Conservation (phyloP, 306 rosid genomes). For the Sindora glabra region DNA sequence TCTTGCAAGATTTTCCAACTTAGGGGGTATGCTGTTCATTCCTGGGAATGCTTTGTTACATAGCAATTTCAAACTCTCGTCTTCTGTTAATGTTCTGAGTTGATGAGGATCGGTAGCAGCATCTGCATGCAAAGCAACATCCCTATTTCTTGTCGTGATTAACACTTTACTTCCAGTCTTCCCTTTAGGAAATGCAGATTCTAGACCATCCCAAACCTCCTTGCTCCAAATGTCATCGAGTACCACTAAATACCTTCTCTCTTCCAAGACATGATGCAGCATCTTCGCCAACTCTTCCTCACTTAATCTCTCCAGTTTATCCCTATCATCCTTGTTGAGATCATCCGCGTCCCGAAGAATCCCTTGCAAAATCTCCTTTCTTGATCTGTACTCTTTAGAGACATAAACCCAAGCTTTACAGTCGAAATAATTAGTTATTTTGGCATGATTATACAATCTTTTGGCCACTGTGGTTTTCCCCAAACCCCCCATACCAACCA, state of each 20-base stretch:
- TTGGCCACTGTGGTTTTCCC: conserved; percentile 35
- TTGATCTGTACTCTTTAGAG: conserved; percentile 30
- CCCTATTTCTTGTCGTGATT: conserved; percentile 28
- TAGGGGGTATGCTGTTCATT: conserved; percentile 5
- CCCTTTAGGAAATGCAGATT: conserved; percentile 23
- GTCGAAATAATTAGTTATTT: conserved; percentile 17
- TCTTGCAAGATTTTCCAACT: conserved; percentile 24
- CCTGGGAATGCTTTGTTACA: conserved; percentile 31
- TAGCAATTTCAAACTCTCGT: conserved; percentile 31
- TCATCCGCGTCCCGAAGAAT: conserved; percentile 25
- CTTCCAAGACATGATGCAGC: conserved; percentile 20
- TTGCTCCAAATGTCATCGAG: conserved; percentile 36
- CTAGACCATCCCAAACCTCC: conserved; percentile 31
- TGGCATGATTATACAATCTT: conserved; percentile 18
- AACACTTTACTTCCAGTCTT: conserved; percentile 30
- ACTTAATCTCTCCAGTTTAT: not conserved
- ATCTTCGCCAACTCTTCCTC: conserved; percentile 26
- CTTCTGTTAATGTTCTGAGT: conserved; percentile 12
- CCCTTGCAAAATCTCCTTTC: conserved; percentile 26
- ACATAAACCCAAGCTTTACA: conserved; percentile 37
- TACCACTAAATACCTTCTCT: conserved; percentile 32
- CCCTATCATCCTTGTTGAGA: not conserved
- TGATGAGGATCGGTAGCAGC: conserved; percentile 22
- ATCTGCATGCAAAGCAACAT: conserved; percentile 34
- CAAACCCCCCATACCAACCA: conserved; percentile 44